phyloP scores from a whole-genome alignment of 2,329 filamentous ascomycete genomes.

The Acrodontium crateriforme region DNA sequence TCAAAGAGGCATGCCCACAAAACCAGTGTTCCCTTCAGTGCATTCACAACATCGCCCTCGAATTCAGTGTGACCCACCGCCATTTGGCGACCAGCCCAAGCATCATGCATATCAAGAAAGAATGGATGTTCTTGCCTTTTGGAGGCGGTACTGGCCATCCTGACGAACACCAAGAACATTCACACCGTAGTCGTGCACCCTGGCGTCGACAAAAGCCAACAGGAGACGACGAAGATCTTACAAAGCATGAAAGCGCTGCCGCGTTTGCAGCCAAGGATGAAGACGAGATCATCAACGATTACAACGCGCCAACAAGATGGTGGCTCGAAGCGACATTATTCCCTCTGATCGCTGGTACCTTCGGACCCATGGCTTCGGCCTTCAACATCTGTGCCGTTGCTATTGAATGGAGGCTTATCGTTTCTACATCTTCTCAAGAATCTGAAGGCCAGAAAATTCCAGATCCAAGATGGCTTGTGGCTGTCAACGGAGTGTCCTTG shows the following conservation, averaged over 20 bases:
- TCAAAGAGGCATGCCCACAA: too few relatives aligned
- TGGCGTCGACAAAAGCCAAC: background rate
- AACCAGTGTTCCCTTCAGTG: too few relatives aligned
- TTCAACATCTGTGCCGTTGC: constrained; percentile 29
- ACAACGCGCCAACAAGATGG: constrained; percentile 5
- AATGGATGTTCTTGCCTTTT: constrained; percentile 5
- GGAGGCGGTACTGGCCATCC: background rate
- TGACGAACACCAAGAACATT: background rate
- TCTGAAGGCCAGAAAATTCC: constrained; percentile 28
- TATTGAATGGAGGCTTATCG: constrained; percentile 37
- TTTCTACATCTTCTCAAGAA: constrained; percentile 28
- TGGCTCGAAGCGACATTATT: constrained; percentile 3
- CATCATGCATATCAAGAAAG: too few relatives aligned
- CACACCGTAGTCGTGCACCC: too few relatives aligned
- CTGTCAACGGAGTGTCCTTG: constrained; percentile 38
- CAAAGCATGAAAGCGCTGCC: constrained; percentile 2
- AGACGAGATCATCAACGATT: constrained; percentile 5
- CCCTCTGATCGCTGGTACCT: constrained; percentile 8
- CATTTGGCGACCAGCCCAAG: too few relatives aligned
- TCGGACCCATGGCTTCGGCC: constrained; percentile 12
- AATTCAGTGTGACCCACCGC: too few relatives aligned
- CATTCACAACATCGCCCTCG: too few relatives aligned
- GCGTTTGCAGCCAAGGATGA: constrained; percentile 4
- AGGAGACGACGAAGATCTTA: constrained; percentile 1
- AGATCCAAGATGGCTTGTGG: constrained; percentile 37